These are phyloP conservation scores for Euphorbia celastroides DNA, from an alignment of 441 rosid species.

Conservation along the genomic window DNA sequence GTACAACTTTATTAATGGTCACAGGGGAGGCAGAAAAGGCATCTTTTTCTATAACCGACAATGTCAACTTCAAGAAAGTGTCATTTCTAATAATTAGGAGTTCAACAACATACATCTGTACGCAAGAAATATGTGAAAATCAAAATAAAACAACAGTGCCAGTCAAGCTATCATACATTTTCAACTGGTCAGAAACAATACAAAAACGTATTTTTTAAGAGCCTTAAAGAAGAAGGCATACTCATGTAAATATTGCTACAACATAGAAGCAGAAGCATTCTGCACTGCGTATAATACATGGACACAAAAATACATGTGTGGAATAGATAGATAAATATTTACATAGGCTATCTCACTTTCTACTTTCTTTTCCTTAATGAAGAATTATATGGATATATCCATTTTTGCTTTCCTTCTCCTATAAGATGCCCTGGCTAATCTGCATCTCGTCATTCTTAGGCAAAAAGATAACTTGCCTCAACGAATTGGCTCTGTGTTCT, in stretches of 20 bases:
- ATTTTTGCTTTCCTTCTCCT: constrained; percentile 18
- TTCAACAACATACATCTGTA: not conserved
- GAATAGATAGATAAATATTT: constrained; percentile 34
- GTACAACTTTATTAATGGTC: constrained; percentile 36
- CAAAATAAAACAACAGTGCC: constrained; percentile 25
- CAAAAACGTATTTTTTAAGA: too few relatives aligned
- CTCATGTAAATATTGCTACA: constrained; percentile 20
- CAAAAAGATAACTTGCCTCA: constrained; percentile 20
- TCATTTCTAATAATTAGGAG: constrained; percentile 10
- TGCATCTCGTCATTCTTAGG: constrained; percentile 18
- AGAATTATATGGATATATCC: not conserved
- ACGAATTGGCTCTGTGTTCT: constrained; percentile 19
- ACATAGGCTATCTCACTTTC: constrained; percentile 37
- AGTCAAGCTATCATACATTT: constrained; percentile 20
- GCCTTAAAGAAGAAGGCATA: too few relatives aligned
- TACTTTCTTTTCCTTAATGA: constrained; percentile 15
- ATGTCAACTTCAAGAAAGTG: not conserved
- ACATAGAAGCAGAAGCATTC: constrained; percentile 24
- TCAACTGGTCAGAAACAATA: constrained; percentile 5
- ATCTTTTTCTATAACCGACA: not conserved
- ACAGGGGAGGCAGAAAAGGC: constrained; percentile 32
- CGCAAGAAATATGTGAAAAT: constrained; percentile 23
- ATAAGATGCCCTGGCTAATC: constrained; percentile 7
- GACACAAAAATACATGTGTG: constrained; percentile 13
- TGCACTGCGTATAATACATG: constrained; percentile 20